Conservation (phyloP, 2,329 filamentous ascomycete species). For the Epicoccum nigrum region DNA sequence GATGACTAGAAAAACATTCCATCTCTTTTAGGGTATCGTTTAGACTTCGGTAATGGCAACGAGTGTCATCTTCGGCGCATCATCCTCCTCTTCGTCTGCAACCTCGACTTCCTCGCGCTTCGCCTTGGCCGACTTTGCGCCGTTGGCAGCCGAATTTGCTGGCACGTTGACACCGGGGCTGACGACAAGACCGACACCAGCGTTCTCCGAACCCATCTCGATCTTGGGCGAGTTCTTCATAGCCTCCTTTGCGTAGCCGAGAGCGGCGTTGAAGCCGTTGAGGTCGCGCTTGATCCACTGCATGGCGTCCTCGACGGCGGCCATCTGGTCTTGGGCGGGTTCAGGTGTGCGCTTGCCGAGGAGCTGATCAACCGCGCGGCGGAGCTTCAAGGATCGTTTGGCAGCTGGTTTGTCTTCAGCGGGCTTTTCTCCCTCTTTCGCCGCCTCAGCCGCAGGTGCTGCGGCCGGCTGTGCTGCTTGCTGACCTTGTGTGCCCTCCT, state of each 20-base stretch:
- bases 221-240: constrained; percentile 56
- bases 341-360: constrained; percentile 36
- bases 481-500: constrained; percentile 27
- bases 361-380: constrained; percentile 35
- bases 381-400: constrained; percentile 33
- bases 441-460: constrained; percentile 12
- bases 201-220: constrained; percentile 55
- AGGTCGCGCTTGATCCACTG: constrained; percentile 56
- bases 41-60: constrained; percentile 48
- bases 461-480: constrained; percentile 24
- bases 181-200: constrained; percentile 50
- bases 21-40: constrained; percentile 12
- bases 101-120: constrained; percentile 43
- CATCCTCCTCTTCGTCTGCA: constrained; percentile 38
- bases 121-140: constrained; percentile 24
- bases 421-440: constrained; percentile 29
- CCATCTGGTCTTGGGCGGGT: constrained; percentile 31
- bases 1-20: neutral
- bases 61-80: constrained; percentile 48
- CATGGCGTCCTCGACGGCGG: constrained; percentile 42
- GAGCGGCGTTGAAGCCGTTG: constrained; percentile 56
- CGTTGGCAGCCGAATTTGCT: constrained; percentile 46
- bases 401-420: constrained; percentile 36
- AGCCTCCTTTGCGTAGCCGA: constrained; percentile 55
- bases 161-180: constrained; percentile 49